Base-by-base conservation (phyloP, 2,329 filamentous ascomycete species). In the Bretziella fagacearum region DNA sequence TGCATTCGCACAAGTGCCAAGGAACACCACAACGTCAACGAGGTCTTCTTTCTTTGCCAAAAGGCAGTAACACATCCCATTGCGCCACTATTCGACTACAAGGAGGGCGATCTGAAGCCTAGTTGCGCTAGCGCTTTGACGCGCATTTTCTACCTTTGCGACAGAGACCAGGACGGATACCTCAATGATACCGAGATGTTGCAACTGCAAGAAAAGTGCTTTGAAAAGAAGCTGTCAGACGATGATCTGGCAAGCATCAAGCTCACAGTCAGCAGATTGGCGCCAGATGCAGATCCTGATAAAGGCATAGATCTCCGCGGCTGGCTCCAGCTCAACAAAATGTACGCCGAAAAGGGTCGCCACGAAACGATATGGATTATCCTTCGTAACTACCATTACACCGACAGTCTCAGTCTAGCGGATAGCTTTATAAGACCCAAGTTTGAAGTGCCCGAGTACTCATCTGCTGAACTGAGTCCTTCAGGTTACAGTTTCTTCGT, bases 331-430 rank as follows among this genome's bases (percentile, higher is more conserved):
- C 67, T 98, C 32, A 96, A 96, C 65, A 94, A 87, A 63, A 76
- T 96, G 49, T 98, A 95, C 59, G 91, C 87, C 0, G 89, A 96
- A 60, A 96, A 96, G 60, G 91, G 91, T 10, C 81, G 91, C 10
- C 91, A 98, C 59, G 91, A 98, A 63, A 98, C 91, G 0, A 91
- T 96, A 36, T 98, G 91, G 91, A 86, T 93, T 52, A 95, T 98
- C 51, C 65, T 98, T 52, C 77, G 91, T 49, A 87, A 91, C 54
- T 94, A 94, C 56, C 84, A 93, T 57, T 96, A 98, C 58, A 95
- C 89, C 0, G 91, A 96, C 64, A 95, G 86, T 59, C 65, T 98
- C 40, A 93, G 84, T 52, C 66, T 98, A 32, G 85, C 89, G 56
- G 87, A 96, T 58, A 83, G 71, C 54, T 96, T 95, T 59, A 69